phyloP scores from a whole-genome alignment of 2,329 filamentous ascomycete genomes.

The Neopestalotiopsis clavispora region DNA sequence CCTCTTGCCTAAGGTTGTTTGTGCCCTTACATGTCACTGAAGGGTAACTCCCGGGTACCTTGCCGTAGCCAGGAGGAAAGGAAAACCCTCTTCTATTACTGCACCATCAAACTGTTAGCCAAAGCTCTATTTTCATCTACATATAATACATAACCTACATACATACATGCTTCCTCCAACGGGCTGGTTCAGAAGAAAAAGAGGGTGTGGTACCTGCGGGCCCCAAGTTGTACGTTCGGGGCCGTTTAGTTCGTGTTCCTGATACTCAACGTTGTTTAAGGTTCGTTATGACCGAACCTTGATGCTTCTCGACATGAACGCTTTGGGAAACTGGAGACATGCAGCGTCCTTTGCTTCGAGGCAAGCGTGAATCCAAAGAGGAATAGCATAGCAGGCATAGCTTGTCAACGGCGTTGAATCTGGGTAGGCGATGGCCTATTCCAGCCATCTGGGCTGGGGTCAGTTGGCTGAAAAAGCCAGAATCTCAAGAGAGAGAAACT shows the following conservation, averaged over 20 bases:
- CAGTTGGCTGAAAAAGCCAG: not conserved
- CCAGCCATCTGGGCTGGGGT: not conserved
- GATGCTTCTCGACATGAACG: conserved; percentile 7
- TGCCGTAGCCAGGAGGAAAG: not conserved
- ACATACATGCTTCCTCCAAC: not conserved
- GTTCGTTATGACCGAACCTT: conserved; percentile 11
- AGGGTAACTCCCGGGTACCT: conserved; percentile 11
- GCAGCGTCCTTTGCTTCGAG: not conserved
- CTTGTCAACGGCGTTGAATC: not conserved
- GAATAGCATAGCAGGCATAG: not conserved
- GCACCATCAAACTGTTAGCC: not conserved
- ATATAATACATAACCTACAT: not conserved
- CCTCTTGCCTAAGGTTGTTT: not conserved
- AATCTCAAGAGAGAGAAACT: not conserved
- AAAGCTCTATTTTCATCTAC: not conserved
- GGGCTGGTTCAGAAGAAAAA: not conserved
- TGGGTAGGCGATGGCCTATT: conserved; percentile 3
- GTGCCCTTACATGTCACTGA: conserved; percentile 6
- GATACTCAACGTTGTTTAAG: not conserved
- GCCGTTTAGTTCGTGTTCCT: conserved; percentile 12
- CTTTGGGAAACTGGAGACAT: conserved; percentile 4
- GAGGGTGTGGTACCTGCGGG: not conserved
- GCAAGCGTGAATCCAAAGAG: not conserved
- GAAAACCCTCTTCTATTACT: not conserved
- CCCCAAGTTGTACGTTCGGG: not conserved